Evolutionary conservation across 78 protist genomes (phyloP).

Genomic region (Speleostelium caveatum): DNA sequence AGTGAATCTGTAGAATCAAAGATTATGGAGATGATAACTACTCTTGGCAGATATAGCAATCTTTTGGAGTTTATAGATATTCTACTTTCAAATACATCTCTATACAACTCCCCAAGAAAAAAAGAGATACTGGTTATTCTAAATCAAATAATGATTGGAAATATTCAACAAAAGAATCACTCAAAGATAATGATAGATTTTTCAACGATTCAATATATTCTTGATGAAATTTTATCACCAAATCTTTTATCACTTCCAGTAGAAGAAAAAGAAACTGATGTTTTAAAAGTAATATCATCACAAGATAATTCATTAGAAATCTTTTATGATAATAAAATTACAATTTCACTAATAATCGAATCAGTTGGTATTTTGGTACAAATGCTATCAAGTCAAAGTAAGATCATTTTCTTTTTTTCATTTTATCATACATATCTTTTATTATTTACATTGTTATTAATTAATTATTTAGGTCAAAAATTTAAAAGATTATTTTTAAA

Average conservation of each 20-base stretch:
- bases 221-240: constrained; percentile 48
- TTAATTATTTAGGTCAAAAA: too few species aligned
- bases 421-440: too few species aligned
- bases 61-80: constrained; percentile 43
- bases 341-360: constrained; percentile 40
- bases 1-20: constrained; percentile 12
- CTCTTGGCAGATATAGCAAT: constrained; percentile 11
- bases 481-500: constrained; percentile 33
- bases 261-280: background rate
- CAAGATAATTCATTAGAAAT: constrained; percentile 2
- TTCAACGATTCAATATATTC: constrained; percentile 35
- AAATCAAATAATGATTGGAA: constrained; percentile 50
- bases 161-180: background rate
- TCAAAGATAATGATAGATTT: background rate
- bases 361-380: constrained; percentile 8
- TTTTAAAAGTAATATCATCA: background rate
- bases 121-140: constrained; percentile 45
- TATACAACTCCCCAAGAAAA: constrained; percentile 41
- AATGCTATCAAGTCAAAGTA: background rate
- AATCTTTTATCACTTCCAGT: constrained; percentile 20
- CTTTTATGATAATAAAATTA: constrained; percentile 32
- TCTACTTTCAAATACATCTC: constrained; percentile 18
- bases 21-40: constrained; percentile 1
- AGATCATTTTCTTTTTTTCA: too few species aligned
- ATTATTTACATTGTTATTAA: too few species aligned